Conservation (phyloP, 2,329 filamentous ascomycete genomes). For the Eutypa lata region DNA sequence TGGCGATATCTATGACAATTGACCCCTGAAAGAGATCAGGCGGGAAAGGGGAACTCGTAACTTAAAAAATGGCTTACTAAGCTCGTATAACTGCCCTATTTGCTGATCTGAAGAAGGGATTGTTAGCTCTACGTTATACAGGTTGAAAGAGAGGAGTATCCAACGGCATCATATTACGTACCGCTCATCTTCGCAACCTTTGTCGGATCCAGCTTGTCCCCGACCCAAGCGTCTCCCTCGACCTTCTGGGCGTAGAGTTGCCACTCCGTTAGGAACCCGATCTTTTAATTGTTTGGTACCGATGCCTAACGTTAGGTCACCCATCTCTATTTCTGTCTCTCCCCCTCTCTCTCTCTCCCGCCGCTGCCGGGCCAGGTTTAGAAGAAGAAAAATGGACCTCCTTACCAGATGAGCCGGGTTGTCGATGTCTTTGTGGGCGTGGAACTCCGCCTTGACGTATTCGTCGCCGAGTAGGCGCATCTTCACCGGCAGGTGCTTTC, state of each 20-base stretch:
- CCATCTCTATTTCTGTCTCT: too few relatives aligned
- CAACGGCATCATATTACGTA: constrained; percentile 39
- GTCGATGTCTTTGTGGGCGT: constrained; percentile 77
- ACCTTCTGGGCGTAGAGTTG: constrained; percentile 91
- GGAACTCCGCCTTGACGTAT: constrained; percentile 91
- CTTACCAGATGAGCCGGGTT: constrained; percentile 88
- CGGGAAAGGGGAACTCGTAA: neutral
- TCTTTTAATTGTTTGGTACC: constrained; percentile 46
- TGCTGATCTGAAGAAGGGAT: constrained; percentile 68
- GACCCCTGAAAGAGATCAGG: neutral
- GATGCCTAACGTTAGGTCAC: neutral
- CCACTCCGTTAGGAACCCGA: constrained; percentile 96
- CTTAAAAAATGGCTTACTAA: constrained; percentile 43
- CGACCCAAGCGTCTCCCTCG: constrained; percentile 82
- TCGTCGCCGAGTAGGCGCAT: constrained; percentile 83
- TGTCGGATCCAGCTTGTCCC: constrained; percentile 74
- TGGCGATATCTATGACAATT: neutral
- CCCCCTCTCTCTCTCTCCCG: too few relatives aligned
- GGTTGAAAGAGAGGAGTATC: neutral
- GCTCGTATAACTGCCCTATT: constrained; percentile 86
- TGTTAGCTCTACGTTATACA: neutral
- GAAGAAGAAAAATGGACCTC: constrained; percentile 3
- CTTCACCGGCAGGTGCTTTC: constrained; percentile 70
- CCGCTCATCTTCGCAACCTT: constrained; percentile 95
- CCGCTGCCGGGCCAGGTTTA: neutral